Evolutionary conservation across 192 early-diverging fungal species (phyloP).

Genomic region (Gaertneriomyces sp.): DNA sequence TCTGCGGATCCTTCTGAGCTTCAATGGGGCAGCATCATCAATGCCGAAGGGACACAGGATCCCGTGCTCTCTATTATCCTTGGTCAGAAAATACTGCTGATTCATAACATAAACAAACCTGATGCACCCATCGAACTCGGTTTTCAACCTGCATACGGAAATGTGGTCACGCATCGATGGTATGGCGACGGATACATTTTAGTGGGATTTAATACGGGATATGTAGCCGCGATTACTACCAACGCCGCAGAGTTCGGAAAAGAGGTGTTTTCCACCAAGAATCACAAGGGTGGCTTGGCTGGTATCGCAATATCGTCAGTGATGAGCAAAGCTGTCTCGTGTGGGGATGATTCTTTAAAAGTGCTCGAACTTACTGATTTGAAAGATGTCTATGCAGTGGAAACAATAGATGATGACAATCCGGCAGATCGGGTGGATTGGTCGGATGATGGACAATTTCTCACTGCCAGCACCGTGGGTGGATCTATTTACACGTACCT

Average conservation of each 20-base stretch:
- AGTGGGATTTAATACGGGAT: slow-evolving; percentile 47
- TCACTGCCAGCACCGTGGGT: slow-evolving; percentile 42
- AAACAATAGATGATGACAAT: slow-evolving; percentile 47
- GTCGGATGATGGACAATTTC: slow-evolving; percentile 50
- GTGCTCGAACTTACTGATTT: slow-evolving; percentile 50
- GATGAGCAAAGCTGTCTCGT: slow-evolving; percentile 41
- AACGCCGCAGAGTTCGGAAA: slow-evolving; percentile 45
- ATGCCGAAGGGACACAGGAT: not conserved
- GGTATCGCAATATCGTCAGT: slow-evolving; percentile 37
- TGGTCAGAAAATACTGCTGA: slow-evolving; percentile 36
- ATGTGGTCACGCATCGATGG: slow-evolving; percentile 47
- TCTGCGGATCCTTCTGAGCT: slow-evolving; percentile 46
- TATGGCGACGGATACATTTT: slow-evolving; percentile 45
- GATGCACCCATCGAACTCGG: slow-evolving; percentile 49
- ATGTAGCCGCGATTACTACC: slow-evolving; percentile 50
- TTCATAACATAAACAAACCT: slow-evolving; percentile 38
- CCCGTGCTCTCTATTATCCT: slow-evolving; percentile 45
- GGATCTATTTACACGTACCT: slow-evolving; percentile 44
- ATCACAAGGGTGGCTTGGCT: slow-evolving; percentile 40
- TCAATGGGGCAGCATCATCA: slow-evolving; percentile 35
- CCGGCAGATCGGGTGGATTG: slow-evolving; percentile 35
- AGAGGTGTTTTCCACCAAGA: slow-evolving; percentile 45
- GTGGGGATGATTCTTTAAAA: slow-evolving; percentile 48
- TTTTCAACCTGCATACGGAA: slow-evolving; percentile 49
- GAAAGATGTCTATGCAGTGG: slow-evolving; percentile 46